Evolutionary conservation across 2,329 filamentous ascomycete species (phyloP), one percentile per base, ranked within the genome.

Genomic region (Uncinocarpus reesii): DNA sequence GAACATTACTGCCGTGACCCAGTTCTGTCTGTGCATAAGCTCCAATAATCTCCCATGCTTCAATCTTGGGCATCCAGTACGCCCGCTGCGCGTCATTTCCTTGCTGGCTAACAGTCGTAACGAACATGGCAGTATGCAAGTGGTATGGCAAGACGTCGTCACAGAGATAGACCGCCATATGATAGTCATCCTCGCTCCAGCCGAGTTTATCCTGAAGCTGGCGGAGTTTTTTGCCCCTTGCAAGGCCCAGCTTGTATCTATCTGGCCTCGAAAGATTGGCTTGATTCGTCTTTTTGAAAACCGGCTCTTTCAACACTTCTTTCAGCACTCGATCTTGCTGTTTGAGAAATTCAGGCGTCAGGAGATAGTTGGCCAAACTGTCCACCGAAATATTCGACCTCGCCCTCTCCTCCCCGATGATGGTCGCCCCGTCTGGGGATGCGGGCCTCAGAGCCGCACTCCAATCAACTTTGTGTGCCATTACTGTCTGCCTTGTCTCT

Each of bases 71-170:
- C 60, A 70, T 59, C 71, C 69, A 73, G 51, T 67, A 65, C 24
- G 62, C 61, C 42, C 64, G 61, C 50, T 72, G 69, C 54, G 64
- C 61, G 23, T 70, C 63, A 49, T 63, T 65, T 3, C 59, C 70
- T 56, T 73, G 70, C 56, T 73, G 68, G 46, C 64, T 58, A 26
- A 73, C 61, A 1, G 70, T 73, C 16, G 68, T 64, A 56, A 64
- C 61, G 52, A 72, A 72, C 70, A 73, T 73, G 7, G 63, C 63
- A 55, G 67, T 65, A 47, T 76, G 73, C 35, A 78, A 63, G 57
- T 71, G 69, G 55, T 73, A 77, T 3, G 73, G 73, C 31, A 66
- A 71, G 53, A 76, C 73, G 57, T 77, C 73, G 50, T 77, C 73
- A 35, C 69, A 69, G 7, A 77, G 63, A 55, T 76, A 75, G 53